Percentiles rank a stretch among this genome's conserved stretches.
These are phyloP conservation scores for Russula earlei DNA, from an alignment of 768 basidiomycete genomes.

Conservation along the genomic window DNA sequence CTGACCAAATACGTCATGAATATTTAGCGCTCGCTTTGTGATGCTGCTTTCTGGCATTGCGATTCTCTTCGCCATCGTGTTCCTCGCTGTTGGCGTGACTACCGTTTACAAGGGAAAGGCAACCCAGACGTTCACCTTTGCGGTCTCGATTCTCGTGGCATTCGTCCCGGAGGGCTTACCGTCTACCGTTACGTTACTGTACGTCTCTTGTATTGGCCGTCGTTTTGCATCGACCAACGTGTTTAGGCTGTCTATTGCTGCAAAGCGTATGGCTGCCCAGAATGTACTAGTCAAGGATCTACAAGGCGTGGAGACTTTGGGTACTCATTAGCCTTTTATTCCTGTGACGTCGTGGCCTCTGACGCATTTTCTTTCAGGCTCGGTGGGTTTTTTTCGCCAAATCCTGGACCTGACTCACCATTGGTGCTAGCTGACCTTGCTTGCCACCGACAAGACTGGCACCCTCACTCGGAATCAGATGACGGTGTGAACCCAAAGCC, in stretches of 20 bases:
- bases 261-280: constrained; percentile 61
- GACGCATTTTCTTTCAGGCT: constrained; percentile 15
- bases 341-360: constrained; percentile 12
- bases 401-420: constrained; percentile 13
- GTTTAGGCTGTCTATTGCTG: constrained; percentile 48
- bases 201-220: constrained; percentile 2
- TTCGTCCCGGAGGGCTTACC: constrained; percentile 57
- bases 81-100: constrained; percentile 57
- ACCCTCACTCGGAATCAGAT: constrained; percentile 65
- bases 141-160: constrained; percentile 50
- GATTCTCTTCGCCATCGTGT: constrained; percentile 50
- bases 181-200: constrained; percentile 55
- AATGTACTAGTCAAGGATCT: constrained; percentile 67
- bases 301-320: constrained; percentile 65
- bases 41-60: constrained; percentile 53
- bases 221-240: not conserved
- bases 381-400: not conserved
- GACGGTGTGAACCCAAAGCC: constrained; percentile 33
- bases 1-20: not conserved
- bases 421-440: constrained; percentile 40
- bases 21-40: constrained; percentile 46
- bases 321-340: constrained; percentile 24
- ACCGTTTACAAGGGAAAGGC: constrained; percentile 57
- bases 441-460: constrained; percentile 67
- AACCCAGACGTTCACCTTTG: constrained; percentile 51